Conservation (phyloP, 1,139 yeast species). For the Pneumocystis jirovecii region DNA sequence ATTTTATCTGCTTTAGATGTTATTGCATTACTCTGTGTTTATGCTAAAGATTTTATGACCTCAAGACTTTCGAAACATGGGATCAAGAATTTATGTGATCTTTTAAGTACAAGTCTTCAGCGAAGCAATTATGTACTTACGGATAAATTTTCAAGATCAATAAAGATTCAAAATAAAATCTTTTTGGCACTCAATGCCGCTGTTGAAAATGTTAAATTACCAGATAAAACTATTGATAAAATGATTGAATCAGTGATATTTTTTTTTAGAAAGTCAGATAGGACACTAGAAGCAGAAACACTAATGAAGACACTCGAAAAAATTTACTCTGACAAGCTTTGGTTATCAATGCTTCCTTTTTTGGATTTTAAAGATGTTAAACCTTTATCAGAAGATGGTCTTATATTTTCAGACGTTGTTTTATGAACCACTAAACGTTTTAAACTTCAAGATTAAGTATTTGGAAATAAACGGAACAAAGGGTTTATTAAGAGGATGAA, state of each 20-base stretch:
- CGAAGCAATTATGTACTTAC: neutral
- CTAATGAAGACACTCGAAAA: neutral
- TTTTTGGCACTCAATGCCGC: neutral
- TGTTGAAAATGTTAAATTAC: constrained; percentile 1
- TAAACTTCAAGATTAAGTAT: neutral
- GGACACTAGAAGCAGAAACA: neutral
- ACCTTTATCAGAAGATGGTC: neutral
- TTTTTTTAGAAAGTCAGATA: neutral
- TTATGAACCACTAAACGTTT: neutral
- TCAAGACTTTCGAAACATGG: constrained; percentile 11
- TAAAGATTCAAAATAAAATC: neutral
- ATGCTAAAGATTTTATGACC: constrained; percentile 37
- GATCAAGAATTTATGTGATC: neutral
- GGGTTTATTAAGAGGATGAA: neutral
- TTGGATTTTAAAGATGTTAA: neutral
- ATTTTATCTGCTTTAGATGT: constrained; percentile 30
- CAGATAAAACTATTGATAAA: neutral
- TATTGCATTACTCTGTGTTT: constrained; percentile 27
- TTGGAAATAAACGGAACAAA: neutral
- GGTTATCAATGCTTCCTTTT: neutral
- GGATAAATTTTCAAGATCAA: neutral
- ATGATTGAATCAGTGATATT: neutral
- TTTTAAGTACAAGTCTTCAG: neutral
- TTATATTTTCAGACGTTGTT: neutral
- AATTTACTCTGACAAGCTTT: neutral